A percentile compares a stretch with the other conserved stretches of the same genome.
These are phyloP conservation scores for Citrullus mucosospermus DNA, from an alignment of 306 rosid genomes.

Conservation along the genomic window DNA sequence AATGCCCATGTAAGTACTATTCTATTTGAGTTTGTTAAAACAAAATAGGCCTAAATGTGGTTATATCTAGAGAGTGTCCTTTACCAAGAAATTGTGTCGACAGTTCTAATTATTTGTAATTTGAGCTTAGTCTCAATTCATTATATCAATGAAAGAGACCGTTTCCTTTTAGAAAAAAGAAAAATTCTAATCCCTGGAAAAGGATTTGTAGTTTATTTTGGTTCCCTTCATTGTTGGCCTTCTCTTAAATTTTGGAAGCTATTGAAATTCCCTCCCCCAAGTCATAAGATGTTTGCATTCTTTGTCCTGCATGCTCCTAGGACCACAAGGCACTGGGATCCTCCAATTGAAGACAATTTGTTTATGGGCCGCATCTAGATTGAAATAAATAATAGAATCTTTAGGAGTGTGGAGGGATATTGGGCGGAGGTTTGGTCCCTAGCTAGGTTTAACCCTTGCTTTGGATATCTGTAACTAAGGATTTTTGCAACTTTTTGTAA, in stretches of 20 bases:
- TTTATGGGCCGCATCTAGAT: background rate
- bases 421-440: background rate
- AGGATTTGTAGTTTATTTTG: background rate
- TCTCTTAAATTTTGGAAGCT: background rate
- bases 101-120: background rate
- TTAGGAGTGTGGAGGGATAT: background rate
- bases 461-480: background rate
- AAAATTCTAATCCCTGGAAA: background rate
- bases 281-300: constrained; percentile 66
- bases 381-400: background rate
- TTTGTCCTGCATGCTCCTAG: constrained; percentile 76
- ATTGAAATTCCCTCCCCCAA: background rate
- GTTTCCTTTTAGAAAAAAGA: no score
- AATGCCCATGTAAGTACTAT: constrained; percentile 42
- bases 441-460: background rate
- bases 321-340: constrained; percentile 59
- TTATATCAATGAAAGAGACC: no score
- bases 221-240: background rate
- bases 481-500: background rate
- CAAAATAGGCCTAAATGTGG: background rate
- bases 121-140: no score
- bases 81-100: background rate
- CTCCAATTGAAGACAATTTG: constrained; percentile 80
- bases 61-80: background rate
- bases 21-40: background rate